Evolutionary conservation across 805 yeast genomes (phyloP).

Genomic region (Wickerhamiella allomyrinae): DNA sequence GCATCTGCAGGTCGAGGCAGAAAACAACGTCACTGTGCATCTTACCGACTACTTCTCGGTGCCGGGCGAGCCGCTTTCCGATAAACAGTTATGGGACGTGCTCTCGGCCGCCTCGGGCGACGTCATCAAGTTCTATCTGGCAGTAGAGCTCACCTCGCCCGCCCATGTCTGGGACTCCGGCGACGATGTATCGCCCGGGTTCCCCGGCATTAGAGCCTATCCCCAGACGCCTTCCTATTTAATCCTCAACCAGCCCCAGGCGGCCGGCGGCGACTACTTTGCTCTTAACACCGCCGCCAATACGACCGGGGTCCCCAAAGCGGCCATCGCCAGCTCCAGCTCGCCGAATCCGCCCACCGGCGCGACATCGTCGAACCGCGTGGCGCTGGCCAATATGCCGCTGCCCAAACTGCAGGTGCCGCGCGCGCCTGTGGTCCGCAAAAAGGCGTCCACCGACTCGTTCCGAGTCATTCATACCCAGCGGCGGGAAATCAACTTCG

Average conservation of each 20-base stretch:
- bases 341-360: constrained; percentile 2
- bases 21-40: constrained; percentile 28
- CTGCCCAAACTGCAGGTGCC: background rate
- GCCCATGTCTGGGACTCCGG: constrained; percentile 10
- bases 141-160: constrained; percentile 9
- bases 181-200: constrained; percentile 11
- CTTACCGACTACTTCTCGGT: constrained; percentile 55
- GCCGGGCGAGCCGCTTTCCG: constrained; percentile 21
- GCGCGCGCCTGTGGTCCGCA: background rate
- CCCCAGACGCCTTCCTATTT: constrained; percentile 8
- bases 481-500: constrained; percentile 56
- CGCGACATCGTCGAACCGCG: constrained; percentile 6
- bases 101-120: constrained; percentile 18
- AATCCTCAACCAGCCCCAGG: constrained; percentile 1
- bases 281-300: background rate
- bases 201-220: constrained; percentile 1
- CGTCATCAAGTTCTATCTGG: constrained; percentile 15
- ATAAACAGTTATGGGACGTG: constrained; percentile 18
- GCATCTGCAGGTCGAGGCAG: constrained; percentile 21
- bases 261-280: constrained; percentile 5
- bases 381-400: background rate
- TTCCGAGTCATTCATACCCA: constrained; percentile 41
- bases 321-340: background rate
- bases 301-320: background rate
- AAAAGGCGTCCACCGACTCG: constrained; percentile 25